These are phyloP conservation scores for Coccomyxa sp. DNA, from an alignment of 139 green algal species.

Conservation along the genomic window DNA sequence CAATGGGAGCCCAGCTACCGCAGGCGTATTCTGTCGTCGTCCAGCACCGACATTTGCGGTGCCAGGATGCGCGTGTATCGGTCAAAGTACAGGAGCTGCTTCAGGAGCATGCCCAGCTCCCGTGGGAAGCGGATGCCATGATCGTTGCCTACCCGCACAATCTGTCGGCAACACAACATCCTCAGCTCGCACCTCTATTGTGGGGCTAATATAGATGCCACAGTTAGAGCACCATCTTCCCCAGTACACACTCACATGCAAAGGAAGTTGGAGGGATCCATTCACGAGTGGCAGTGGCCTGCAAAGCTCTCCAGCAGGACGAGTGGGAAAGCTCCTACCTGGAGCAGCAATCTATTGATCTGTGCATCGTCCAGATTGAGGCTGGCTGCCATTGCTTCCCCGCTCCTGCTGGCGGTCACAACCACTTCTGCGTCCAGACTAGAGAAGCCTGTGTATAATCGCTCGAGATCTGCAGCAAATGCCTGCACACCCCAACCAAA, in stretches of 20 bases:
- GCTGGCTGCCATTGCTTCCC: slow-evolving; percentile 34
- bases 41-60: slow-evolving; percentile 55
- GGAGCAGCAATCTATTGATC: slow-evolving; percentile 71
- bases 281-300: no score
- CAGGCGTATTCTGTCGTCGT: slow-evolving; percentile 58
- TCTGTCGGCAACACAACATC: slow-evolving; percentile 17
- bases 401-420: background rate
- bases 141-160: slow-evolving; percentile 79
- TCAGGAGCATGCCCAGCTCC: slow-evolving; percentile 95
- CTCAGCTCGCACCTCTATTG: background rate
- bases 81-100: slow-evolving; percentile 97
- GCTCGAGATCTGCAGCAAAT: slow-evolving; percentile 66
- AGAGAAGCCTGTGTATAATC: slow-evolving; percentile 58
- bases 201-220: no score
- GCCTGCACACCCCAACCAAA: slow-evolving; percentile 22
- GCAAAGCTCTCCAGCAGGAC: no score
- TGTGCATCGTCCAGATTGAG: slow-evolving; percentile 74
- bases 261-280: no score
- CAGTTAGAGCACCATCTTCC: no score
- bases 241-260: no score
- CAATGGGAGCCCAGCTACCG: background rate
- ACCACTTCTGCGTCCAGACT: slow-evolving; percentile 30
- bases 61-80: slow-evolving; percentile 41
- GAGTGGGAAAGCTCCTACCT: background rate
- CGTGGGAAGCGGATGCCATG: slow-evolving; percentile 89